phyloP scores from a whole-genome alignment of 352 stramenopile species.

The Globisporangium carolinianum region DNA sequence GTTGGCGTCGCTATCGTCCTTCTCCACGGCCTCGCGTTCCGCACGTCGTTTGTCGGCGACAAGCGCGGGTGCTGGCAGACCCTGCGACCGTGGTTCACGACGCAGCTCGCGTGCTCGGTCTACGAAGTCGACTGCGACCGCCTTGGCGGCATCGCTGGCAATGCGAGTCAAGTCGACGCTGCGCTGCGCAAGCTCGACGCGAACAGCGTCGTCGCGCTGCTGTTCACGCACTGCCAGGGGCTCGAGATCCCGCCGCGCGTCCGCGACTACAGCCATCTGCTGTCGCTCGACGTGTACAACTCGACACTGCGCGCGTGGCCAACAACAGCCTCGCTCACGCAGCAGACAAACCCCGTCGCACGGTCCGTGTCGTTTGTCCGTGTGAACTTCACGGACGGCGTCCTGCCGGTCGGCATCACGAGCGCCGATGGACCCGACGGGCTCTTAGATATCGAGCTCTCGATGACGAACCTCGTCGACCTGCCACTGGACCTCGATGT shows the following conservation, averaged over 20 bases:
- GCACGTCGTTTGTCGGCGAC: slow-evolving; percentile 12
- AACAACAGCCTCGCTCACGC: slow-evolving; percentile 26
- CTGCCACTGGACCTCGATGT: slow-evolving; percentile 18
- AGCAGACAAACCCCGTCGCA: slow-evolving; percentile 29
- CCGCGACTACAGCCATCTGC: slow-evolving; percentile 25
- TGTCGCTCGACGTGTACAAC: slow-evolving; percentile 53
- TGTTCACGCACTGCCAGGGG: slow-evolving; percentile 39
- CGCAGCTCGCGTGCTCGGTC: slow-evolving; percentile 26
- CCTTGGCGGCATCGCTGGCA: not conserved
- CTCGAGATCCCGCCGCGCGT: slow-evolving; percentile 29
- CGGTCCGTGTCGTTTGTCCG: slow-evolving; percentile 23
- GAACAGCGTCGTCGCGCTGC: slow-evolving; percentile 21
- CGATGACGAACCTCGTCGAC: slow-evolving; percentile 19
- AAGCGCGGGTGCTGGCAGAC: slow-evolving; percentile 16
- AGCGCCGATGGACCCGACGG: slow-evolving; percentile 5
- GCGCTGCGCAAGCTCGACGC: slow-evolving; percentile 20
- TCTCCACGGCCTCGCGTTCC: slow-evolving; percentile 14
- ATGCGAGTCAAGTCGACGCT: slow-evolving; percentile 5
- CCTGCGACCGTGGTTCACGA: slow-evolving; percentile 22
- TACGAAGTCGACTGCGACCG: slow-evolving; percentile 31
- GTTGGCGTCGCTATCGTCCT: slow-evolving; percentile 6
- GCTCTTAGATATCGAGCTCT: slow-evolving; percentile 24
- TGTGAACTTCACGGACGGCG: slow-evolving; percentile 37
- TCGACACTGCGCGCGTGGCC: slow-evolving; percentile 35
- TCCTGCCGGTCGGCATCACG: slow-evolving; percentile 30